Base-by-base conservation (phyloP, 768 basidiomycete genomes). In the Termitomyces sp. region DNA sequence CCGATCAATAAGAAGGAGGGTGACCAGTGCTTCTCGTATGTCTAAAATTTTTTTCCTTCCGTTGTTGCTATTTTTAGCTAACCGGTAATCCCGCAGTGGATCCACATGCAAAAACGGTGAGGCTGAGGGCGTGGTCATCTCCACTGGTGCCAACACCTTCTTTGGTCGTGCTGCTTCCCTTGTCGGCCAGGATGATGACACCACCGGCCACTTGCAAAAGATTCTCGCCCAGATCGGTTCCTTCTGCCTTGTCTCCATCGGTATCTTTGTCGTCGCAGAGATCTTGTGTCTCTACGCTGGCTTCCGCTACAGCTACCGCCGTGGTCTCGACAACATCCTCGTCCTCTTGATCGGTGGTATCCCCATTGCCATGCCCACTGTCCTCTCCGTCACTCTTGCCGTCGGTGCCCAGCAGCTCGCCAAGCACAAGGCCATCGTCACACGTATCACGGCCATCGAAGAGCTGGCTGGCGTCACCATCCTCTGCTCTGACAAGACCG, bases 341-440 rank as follows among this genome's bases (percentile, higher is more conserved):
- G 96, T 98, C 63, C 91, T 98, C 72, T 83, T 98, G 84, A 98
- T 98, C 76, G 96, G 96, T 82, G 96, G 96, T 81, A 98, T 98
- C 70, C 96, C 96, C 68, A 98, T 98, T 76, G 96, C 96, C 72
- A 98, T 98, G 96, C 96, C 96, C 65, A 98, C 96, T 60, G 95
- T 98, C 64, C 77, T 98, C 60, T 97, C 95, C 56, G 96, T 98
- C 77, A 98, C 96, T 22, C 93, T 98, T 70, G 96, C 96, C 53
- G 95, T 98, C 71, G 96, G 96, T 77, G 96, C 96, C 40, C 95
- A 97, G 76, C 96, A 98, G 72, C 88, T 98, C 64, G 95, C 96
- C 68, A 95, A 95, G 82, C 93, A 98, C 85, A 97, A 98, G 83
- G 96, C 96, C 64, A 98, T 97, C 65, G 96, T 98, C 74, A 98